Base-by-base conservation (phyloP, 495 filamentous ascomycete genomes). In the Penicillium crystallinum region DNA sequence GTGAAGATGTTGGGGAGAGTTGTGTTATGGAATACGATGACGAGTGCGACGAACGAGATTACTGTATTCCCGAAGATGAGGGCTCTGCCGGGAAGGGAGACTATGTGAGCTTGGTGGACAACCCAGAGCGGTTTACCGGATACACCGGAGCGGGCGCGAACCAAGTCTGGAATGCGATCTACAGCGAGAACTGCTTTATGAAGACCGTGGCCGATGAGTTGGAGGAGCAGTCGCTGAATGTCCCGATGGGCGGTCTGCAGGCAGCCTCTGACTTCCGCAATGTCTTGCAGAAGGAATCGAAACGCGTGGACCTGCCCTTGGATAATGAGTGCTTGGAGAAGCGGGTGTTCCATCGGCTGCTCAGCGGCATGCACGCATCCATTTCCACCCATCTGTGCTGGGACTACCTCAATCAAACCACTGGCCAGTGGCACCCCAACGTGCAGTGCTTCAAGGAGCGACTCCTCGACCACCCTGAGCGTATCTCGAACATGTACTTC, bases 1-100 rank as follows among this genome's bases (percentile, higher is more conserved):
- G 93, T 29, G 88, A 90, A 43, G 76, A 85, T 46, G 91, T 95
- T 8, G 89, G 89, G 17, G 93, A 98, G 71, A 96, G 89, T 61
- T 98, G 93, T 68, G 89, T 98, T 36, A 84, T 97, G 2, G 93
- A 98, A 68, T 95, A 93, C 64, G 93, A 97, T 60, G 95, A 97
- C 58, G 93, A 98, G 65, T 97, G 93, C 56, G 93, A 98, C 70
- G 90, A 97, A 48, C 80, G 91, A 25, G 93, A 98, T 62, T 98
- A 97, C 67, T 98, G 93, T 75, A 81, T 97, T 6, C 92, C 92
- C 1, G 93, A 98, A 57, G 93, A 98, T 65, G 90, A 97, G 71
- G 85, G 86, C 51, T 83, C 89, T 3, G 80, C 77, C 33, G 84
- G 81, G 6, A 96, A 95, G 69, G 93, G 93, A 10, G 95, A 97